A percentile compares a stretch with the other conserved stretches of the same genome.
Evolutionary conservation across 192 early-diverging fungal genomes (phyloP).

Genomic region (Podila horticola): DNA sequence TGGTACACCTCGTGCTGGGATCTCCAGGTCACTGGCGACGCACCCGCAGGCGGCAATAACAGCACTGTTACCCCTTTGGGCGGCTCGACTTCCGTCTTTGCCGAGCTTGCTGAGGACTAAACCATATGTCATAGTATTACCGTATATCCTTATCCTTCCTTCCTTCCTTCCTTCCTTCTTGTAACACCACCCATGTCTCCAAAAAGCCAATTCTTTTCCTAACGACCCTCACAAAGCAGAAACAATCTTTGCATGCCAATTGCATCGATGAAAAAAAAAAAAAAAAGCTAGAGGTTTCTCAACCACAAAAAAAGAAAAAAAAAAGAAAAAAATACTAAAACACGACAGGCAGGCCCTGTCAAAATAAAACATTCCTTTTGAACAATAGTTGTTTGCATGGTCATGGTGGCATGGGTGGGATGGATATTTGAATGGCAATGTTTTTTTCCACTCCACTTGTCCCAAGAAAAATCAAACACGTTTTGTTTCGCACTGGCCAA

Average conservation of each 20-base stretch:
- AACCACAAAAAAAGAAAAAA: background rate
- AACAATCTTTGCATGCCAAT: background rate
- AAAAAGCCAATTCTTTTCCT: background rate
- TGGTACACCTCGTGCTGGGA: conserved; percentile 52
- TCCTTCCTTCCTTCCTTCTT: background rate
- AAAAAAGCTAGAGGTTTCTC: background rate
- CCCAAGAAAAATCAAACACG: too few relatives aligned
- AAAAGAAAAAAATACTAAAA: background rate
- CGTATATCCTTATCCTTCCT: background rate
- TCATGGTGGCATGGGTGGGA: background rate
- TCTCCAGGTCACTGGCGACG: conserved; percentile 9
- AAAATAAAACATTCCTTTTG: conserved; percentile 1
- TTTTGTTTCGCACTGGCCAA: too few relatives aligned
- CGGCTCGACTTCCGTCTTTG: conserved; percentile 8
- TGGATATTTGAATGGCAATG: background rate
- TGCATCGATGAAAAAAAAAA: background rate
- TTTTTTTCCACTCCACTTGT: too few relatives aligned
- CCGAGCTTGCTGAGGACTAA: conserved; percentile 18
- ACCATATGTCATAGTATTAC: background rate
- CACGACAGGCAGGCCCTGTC: background rate
- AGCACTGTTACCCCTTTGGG: background rate
- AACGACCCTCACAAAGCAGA: too few relatives aligned
- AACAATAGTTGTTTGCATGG: background rate
- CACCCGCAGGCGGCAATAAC: background rate
- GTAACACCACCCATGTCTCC: background rate